Conservation (phyloP, 2,329 filamentous ascomycete species). For the Pestalotiopsis sp. region DNA sequence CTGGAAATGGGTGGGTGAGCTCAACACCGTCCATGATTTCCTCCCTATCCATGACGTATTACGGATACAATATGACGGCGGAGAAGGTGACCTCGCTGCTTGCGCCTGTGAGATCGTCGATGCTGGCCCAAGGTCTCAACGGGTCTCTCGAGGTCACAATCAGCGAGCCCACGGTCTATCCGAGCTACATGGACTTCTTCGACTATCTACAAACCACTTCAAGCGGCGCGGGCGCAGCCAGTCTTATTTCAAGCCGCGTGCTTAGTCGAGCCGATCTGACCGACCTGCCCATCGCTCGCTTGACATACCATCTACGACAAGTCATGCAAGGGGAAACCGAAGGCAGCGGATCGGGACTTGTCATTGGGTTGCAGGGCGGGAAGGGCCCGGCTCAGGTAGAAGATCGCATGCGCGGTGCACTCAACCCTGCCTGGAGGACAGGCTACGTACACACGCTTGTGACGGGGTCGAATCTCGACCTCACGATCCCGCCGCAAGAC, state of each 20-base stretch:
- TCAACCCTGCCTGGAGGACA: neutral
- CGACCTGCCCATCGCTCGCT: neutral
- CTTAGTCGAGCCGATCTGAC: neutral
- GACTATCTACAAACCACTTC: neutral
- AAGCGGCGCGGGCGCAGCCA: neutral
- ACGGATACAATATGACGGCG: neutral
- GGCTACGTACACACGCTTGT: neutral
- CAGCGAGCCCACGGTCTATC: neutral
- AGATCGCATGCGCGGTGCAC: neutral
- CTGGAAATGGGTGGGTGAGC: neutral
- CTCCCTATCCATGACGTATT: neutral
- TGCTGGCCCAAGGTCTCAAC: neutral
- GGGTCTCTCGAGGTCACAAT: neutral
- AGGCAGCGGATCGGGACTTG: neutral
- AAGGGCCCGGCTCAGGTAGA: neutral
- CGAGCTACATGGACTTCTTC: constrained; percentile 1
- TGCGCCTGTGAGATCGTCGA: neutral
- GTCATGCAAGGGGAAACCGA: neutral
- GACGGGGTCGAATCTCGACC: neutral
- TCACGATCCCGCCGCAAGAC: neutral
- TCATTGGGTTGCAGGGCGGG: neutral
- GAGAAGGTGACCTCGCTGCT: neutral
- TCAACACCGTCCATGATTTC: neutral
- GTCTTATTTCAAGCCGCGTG: neutral
- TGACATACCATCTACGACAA: neutral